Evolutionary conservation across 352 stramenopile species (phyloP), one percentile per base, ranked within the genome.

Genomic region (Globisporangium megalacanthum): DNA sequence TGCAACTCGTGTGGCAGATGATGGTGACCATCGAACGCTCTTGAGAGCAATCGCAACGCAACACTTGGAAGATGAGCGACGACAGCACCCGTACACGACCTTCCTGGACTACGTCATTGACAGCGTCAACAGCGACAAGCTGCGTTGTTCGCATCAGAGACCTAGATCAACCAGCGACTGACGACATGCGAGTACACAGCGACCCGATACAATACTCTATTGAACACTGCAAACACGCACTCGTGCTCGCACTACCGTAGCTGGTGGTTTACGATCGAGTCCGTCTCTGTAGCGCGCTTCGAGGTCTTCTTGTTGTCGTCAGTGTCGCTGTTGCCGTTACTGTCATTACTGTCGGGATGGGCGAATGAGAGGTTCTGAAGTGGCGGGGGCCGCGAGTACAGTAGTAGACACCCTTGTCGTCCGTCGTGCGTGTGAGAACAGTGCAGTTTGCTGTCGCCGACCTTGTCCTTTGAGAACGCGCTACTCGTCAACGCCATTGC

Each of bases 1-100:
- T 65, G 29, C 71, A 80, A 47, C 58, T 83, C 35, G 61, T 71
- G 19, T 60, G 56, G 56, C 31, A 47, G 65, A 6, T n/a, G 41
- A n/a, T n/a, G n/a, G 4, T 67, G 41, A 48, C 33, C 54, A 25
- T 37, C 39, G 36, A 47, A 48, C 25, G 14, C 35, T 25, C n/a
- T 14, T 19, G 49, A 46, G 50, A 50, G 33, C 58, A 58, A 35
- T 19, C 47, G 36, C n/a, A 49, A 41, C 9, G 6, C 3, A 17
- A 42, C 10, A 13, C 19, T 4, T 17, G 20, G 0, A 59, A 64
- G 58, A 60, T 54, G 51, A 36, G 39, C 17, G 60, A 69, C 54
- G 57, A 62, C 35, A 53, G 69, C 22, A 33, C 3, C 1, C 4
- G 19, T 1, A 22, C 19, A n/a, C n/a, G n/a, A n/a, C n/a, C n/a